Evolutionary conservation across 73 alveolate genomes (phyloP).

Genomic region (Paramecium sonneborni): DNA sequence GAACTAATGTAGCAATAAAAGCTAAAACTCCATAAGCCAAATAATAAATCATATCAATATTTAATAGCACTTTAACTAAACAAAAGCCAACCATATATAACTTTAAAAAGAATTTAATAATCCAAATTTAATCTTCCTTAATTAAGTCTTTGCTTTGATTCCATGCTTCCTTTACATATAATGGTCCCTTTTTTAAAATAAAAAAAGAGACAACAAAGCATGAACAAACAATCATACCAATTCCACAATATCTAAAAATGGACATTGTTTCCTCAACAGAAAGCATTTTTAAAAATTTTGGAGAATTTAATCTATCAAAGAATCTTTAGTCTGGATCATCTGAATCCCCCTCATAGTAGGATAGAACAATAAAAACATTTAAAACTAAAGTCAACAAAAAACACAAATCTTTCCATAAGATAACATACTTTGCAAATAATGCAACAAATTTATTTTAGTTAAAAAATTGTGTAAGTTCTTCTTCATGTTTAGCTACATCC

Average conservation of each 20-base stretch:
- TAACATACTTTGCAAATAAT: constrained; percentile 69
- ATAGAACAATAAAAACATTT: constrained; percentile 62
- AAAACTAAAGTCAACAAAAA: constrained; percentile 60
- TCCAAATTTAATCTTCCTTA: background rate
- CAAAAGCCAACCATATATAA: constrained; percentile 53
- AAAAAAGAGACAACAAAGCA: constrained; percentile 67
- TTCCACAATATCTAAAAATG: constrained; percentile 62
- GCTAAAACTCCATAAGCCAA: constrained; percentile 75
- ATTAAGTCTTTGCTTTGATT: constrained; percentile 50
- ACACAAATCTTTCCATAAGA: constrained; percentile 69
- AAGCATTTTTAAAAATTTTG: constrained; percentile 15
- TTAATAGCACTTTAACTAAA: constrained; percentile 53
- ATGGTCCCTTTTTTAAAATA: constrained; percentile 69
- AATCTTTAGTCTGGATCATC: constrained; percentile 2
- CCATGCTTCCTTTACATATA: constrained; percentile 70
- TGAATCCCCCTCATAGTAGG: constrained; percentile 62
- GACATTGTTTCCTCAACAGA: constrained; percentile 33
- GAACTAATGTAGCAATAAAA: constrained; percentile 71
- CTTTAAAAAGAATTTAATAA: constrained; percentile 16
- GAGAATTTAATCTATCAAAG: constrained; percentile 3
- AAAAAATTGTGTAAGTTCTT: constrained; percentile 53
- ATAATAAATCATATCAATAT: constrained; percentile 73
- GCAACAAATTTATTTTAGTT: constrained; percentile 60
- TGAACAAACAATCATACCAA: constrained; percentile 67
- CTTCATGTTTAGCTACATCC: constrained; percentile 68